phyloP scores from a whole-genome alignment of 2,329 filamentous ascomycete genomes.

The Elsinoe arachidis region DNA sequence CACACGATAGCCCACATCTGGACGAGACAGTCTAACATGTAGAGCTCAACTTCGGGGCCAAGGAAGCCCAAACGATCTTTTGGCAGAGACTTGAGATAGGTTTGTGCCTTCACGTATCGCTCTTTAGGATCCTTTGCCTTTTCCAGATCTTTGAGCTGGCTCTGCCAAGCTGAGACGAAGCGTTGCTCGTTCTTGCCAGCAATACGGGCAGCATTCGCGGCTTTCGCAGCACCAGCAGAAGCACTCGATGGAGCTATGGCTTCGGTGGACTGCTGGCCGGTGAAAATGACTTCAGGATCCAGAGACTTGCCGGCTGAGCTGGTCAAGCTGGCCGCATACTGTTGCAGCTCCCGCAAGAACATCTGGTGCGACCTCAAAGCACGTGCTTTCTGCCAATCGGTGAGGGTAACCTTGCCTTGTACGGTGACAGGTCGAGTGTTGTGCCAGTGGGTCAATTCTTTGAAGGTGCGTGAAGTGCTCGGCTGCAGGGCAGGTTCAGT shows the following conservation, averaged over 20 bases:
- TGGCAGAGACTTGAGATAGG: slow-evolving; percentile 39
- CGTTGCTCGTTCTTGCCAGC: slow-evolving; percentile 24
- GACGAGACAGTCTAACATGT: slow-evolving; percentile 41
- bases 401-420: slow-evolving; percentile 25
- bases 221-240: slow-evolving; percentile 22
- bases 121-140: slow-evolving; percentile 35
- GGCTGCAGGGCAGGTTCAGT: slow-evolving; percentile 19
- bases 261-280: slow-evolving; percentile 15
- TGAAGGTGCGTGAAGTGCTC: slow-evolving; percentile 36
- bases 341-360: slow-evolving; percentile 58
- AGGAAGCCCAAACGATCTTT: slow-evolving; percentile 32
- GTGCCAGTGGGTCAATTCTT: slow-evolving; percentile 53
- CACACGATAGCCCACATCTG: slow-evolving; percentile 39
- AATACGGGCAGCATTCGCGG: slow-evolving; percentile 25
- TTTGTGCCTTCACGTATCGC: slow-evolving; percentile 42
- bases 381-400: slow-evolving; percentile 30
- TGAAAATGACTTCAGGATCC: slow-evolving; percentile 51
- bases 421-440: slow-evolving; percentile 44
- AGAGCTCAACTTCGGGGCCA: slow-evolving; percentile 40
- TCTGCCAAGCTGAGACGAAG: slow-evolving; percentile 38
- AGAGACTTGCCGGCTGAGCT: slow-evolving; percentile 54
- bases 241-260: slow-evolving; percentile 18
- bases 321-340: slow-evolving; percentile 62
- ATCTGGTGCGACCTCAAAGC: slow-evolving; percentile 48
- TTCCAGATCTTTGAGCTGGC: slow-evolving; percentile 39